Conservation (phyloP, 768 basidiomycete genomes). For the Hortiboletus flavorubellus region DNA sequence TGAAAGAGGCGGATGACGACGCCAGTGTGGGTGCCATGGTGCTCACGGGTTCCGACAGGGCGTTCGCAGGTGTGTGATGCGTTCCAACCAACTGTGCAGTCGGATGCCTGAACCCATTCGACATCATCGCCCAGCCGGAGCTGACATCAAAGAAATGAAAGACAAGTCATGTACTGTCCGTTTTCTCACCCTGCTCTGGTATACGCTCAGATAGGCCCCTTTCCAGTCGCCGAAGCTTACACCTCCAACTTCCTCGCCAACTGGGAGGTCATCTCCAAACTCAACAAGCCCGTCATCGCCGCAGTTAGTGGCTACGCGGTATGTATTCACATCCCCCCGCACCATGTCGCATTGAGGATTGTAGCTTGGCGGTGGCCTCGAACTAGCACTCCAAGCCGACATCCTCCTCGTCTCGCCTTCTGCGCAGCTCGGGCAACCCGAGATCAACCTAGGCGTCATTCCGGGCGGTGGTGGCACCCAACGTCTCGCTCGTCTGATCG, state of each 20-base stretch:
- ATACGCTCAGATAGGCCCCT: background rate
- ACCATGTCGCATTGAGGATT: background rate
- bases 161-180: conserved; percentile 78
- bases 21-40: conserved; percentile 78
- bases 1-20: conserved; percentile 70
- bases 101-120: background rate
- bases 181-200: background rate
- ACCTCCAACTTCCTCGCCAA: conserved; percentile 79
- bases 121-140: conserved; percentile 60
- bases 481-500: conserved; percentile 78
- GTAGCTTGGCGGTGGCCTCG: conserved; percentile 95
- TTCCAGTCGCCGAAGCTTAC: conserved; percentile 80
- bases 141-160: conserved; percentile 99
- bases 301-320: conserved; percentile 95
- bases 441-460: conserved; percentile 93
- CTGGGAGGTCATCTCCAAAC: conserved; percentile 70
- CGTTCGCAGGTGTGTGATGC: conserved; percentile 76
- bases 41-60: conserved; percentile 86
- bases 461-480: conserved; percentile 95
- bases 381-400: conserved; percentile 95
- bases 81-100: background rate
- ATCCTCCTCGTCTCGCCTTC: conserved; percentile 89
- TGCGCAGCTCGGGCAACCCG: conserved; percentile 93
- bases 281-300: conserved; percentile 93
- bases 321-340: conserved; percentile 30